Conservation (phyloP, 2,329 filamentous ascomycete genomes). For the Parasarocladium wereldwijsianum region DNA sequence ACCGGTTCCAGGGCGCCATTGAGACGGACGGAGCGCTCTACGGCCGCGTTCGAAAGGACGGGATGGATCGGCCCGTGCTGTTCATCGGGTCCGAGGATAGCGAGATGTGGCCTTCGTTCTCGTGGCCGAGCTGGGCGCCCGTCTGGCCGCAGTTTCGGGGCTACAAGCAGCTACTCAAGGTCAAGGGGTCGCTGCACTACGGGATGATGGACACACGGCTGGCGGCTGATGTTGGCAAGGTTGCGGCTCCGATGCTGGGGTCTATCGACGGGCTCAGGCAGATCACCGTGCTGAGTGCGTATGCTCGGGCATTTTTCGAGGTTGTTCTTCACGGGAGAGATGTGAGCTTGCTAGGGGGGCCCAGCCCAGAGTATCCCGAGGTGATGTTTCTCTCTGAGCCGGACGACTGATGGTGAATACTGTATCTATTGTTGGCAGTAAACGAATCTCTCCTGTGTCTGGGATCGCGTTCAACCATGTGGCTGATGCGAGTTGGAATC, state of each 20-base stretch:
- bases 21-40: conserved; percentile 4
- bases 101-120: not conserved
- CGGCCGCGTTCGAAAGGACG: conserved; percentile 2
- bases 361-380: conserved; percentile 2
- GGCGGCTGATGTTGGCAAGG: conserved; percentile 3
- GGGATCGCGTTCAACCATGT: too few species aligned
- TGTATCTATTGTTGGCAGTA: too few species aligned
- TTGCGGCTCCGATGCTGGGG: conserved; percentile 1
- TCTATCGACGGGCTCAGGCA: conserved; percentile 2
- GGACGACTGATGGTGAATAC: too few species aligned
- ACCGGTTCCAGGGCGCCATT: conserved; percentile 6
- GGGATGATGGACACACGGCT: conserved; percentile 2
- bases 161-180: conserved; percentile 1
- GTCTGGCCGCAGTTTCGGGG: conserved; percentile 2
- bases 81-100: conserved; percentile 1
- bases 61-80: conserved; percentile 3
- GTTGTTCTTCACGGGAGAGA: conserved; percentile 3
- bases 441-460: too few species aligned
- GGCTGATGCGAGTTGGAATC: too few species aligned
- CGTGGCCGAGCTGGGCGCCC: conserved; percentile 3
- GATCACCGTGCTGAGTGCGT: conserved; percentile 1
- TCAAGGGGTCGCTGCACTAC: conserved; percentile 2
- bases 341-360: conserved; percentile 1
- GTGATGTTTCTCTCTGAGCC: too few species aligned
- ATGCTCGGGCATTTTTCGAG: conserved; percentile 5